Percentiles rank a stretch among this genome's conserved stretches.
These are phyloP conservation scores for Zygoascus ofunaensis DNA, from an alignment of 805 yeast species.

Conservation along the genomic window DNA sequence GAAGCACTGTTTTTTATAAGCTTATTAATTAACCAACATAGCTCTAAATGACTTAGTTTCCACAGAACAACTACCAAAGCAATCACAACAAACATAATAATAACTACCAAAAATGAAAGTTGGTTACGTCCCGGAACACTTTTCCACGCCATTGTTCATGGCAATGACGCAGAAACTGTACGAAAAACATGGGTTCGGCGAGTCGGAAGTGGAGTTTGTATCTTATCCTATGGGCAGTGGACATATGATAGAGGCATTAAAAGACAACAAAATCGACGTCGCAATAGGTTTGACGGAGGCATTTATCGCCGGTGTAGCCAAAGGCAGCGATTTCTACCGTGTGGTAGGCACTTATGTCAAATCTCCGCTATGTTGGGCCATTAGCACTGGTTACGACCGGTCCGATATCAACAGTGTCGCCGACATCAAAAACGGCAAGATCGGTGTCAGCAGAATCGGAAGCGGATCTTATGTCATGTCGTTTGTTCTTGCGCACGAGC, in stretches of 20 bases:
- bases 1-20: no score
- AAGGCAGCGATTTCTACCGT: slow-evolving; percentile 55
- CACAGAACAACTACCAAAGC: no score
- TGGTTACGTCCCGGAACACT: slow-evolving; percentile 88
- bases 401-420: slow-evolving; percentile 42
- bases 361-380: slow-evolving; percentile 78
- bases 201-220: slow-evolving; percentile 42
- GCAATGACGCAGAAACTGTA: slow-evolving; percentile 56
- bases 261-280: slow-evolving; percentile 50
- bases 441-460: slow-evolving; percentile 83
- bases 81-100: no score
- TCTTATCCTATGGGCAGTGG: slow-evolving; percentile 86
- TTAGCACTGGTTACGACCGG: slow-evolving; percentile 64
- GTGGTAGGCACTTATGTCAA: slow-evolving; percentile 76
- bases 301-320: slow-evolving; percentile 71
- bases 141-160: slow-evolving; percentile 75
- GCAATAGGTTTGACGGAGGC: slow-evolving; percentile 91
- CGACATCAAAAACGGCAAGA: slow-evolving; percentile 50
- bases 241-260: slow-evolving; percentile 65
- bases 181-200: slow-evolving; percentile 35
- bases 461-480: slow-evolving; percentile 85
- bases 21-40: no score
- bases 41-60: no score
- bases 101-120: slow-evolving; percentile 33
- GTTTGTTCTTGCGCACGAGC: slow-evolving; percentile 62